phyloP scores from a whole-genome alignment of 2,329 filamentous ascomycete genomes.

The Aspergillus aculeatinus region DNA sequence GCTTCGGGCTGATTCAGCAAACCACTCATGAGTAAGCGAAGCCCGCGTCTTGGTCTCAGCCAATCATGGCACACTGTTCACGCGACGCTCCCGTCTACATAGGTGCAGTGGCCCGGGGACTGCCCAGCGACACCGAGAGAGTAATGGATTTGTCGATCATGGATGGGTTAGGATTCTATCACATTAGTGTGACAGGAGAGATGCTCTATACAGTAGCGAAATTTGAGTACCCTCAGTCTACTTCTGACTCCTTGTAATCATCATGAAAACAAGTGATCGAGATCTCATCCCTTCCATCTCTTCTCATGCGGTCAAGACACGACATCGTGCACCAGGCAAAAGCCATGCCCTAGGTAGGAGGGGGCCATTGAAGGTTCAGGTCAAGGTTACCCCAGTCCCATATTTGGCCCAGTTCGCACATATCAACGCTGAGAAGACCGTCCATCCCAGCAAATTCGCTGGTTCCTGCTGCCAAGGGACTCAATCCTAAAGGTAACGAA shows the following conservation, averaged over 20 bases:
- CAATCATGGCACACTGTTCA: not conserved
- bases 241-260: too few species aligned
- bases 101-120: too few species aligned
- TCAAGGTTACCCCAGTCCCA: constrained; percentile 31
- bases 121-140: too few species aligned
- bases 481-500: not conserved
- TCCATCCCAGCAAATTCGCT: not conserved
- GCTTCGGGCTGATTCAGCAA: not conserved
- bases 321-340: too few species aligned
- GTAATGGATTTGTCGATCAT: too few species aligned
- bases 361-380: constrained; percentile 7
- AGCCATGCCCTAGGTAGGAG: not conserved
- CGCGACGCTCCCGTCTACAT: too few species aligned
- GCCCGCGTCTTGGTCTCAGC: not conserved
- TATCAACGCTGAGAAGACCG: constrained; percentile 20
- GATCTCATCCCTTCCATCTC: not conserved
- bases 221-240: too few species aligned
- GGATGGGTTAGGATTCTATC: too few species aligned
- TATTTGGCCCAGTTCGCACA: constrained; percentile 27
- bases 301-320: not conserved
- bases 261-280: too few species aligned
- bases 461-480: not conserved
- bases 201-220: too few species aligned
- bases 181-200: too few species aligned
- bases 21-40: not conserved